Evolutionary conservation across 257 asterid species (phyloP).

Genomic region (Paulownia fortunei): DNA sequence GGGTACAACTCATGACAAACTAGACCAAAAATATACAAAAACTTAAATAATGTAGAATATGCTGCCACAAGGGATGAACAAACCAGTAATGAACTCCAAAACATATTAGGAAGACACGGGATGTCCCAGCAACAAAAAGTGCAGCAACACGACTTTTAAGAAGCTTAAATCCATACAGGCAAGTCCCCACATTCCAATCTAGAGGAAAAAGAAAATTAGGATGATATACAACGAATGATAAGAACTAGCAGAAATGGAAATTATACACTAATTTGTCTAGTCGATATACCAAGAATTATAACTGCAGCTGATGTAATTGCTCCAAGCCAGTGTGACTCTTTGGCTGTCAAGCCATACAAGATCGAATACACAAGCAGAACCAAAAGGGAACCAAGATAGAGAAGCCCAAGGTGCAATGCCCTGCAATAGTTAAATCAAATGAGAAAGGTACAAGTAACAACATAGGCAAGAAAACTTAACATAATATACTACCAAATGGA

Average conservation of each 20-base stretch:
- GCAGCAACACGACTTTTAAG: slow-evolving; percentile 91
- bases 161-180: slow-evolving; percentile 94
- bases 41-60: background rate
- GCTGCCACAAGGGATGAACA: slow-evolving; percentile 32
- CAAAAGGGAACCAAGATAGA: slow-evolving; percentile 86
- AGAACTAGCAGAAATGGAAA: too few relatives aligned
- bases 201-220: slow-evolving; percentile 29
- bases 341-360: slow-evolving; percentile 96
- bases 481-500: slow-evolving; percentile 12
- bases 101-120: slow-evolving; percentile 94
- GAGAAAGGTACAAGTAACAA: too few relatives aligned
- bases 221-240: too few relatives aligned
- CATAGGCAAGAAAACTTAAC: background rate
- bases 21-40: slow-evolving; percentile 1
- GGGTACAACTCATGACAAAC: slow-evolving; percentile 9
- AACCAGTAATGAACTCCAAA: slow-evolving; percentile 99
- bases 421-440: slow-evolving; percentile 50
- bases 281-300: slow-evolving; percentile 80
- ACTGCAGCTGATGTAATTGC: slow-evolving; percentile 96
- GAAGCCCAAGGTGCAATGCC: slow-evolving; percentile 97
- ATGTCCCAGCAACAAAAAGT: slow-evolving; percentile 86
- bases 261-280: too few relatives aligned
- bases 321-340: slow-evolving; percentile 98
- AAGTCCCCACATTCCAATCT: slow-evolving; percentile 99
- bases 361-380: slow-evolving; percentile 92